A percentile compares a stretch with the other conserved stretches of the same genome.
phyloP scores from a whole-genome alignment of 2,329 filamentous ascomycete genomes.

The Colletotrichum theobromicola region DNA sequence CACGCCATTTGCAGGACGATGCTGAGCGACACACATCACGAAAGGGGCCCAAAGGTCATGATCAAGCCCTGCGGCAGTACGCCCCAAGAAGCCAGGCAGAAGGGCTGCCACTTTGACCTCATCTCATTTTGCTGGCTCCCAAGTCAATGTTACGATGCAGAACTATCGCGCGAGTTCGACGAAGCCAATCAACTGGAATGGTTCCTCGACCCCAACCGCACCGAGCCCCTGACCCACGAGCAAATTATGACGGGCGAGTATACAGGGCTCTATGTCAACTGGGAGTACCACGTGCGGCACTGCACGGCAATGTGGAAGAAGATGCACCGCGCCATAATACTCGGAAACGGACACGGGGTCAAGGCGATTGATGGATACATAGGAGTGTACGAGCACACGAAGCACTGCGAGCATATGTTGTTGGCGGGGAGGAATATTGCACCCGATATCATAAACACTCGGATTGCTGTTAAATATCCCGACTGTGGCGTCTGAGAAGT shows the following conservation, averaged over 20 bases:
- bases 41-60: background rate
- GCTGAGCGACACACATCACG: background rate
- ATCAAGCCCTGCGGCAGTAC: background rate
- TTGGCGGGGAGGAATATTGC: conserved; percentile 12
- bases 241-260: conserved; percentile 14
- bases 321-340: conserved; percentile 22
- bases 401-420: conserved; percentile 24
- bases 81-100: background rate
- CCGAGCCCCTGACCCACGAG: conserved; percentile 5
- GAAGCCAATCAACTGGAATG: background rate
- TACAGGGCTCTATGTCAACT: conserved; percentile 19
- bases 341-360: background rate
- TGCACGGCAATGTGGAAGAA: conserved; percentile 27
- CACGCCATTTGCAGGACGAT: background rate
- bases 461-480: conserved; percentile 20
- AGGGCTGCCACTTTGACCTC: background rate
- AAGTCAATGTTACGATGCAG: background rate
- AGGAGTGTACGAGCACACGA: conserved; percentile 22
- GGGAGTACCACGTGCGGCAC: conserved; percentile 25
- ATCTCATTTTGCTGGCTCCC: background rate
- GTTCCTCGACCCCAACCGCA: conserved; percentile 17
- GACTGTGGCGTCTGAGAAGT: background rate
- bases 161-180: background rate
- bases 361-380: conserved; percentile 24
- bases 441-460: conserved; percentile 14